Evolutionary conservation across 2,329 filamentous ascomycete species (phyloP).

Genomic region (Helminthosporium solani): DNA sequence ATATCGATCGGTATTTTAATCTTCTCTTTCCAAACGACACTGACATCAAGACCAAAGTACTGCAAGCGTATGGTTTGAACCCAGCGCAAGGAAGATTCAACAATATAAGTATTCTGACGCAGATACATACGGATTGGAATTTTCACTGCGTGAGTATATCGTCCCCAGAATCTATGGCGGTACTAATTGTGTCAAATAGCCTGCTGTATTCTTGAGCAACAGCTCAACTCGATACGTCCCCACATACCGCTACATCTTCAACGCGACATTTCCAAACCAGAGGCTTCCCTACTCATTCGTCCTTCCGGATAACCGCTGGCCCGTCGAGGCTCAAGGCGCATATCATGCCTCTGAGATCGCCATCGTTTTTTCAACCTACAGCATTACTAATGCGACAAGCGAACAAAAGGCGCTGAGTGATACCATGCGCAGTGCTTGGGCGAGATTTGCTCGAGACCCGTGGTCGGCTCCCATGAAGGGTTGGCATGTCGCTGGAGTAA

Average conservation of each 20-base stretch:
- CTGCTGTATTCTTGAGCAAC: constrained; percentile 6
- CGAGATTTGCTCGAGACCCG: constrained; percentile 23
- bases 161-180: too few species aligned
- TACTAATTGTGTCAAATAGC: too few species aligned
- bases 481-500: not conserved
- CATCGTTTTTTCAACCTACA: constrained; percentile 24
- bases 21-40: constrained; percentile 3
- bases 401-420: constrained; percentile 19
- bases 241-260: constrained; percentile 21
- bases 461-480: constrained; percentile 3
- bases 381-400: constrained; percentile 11
- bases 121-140: constrained; percentile 12
- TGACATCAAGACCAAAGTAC: constrained; percentile 3
- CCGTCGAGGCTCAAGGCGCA: constrained; percentile 14
- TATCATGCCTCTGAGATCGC: constrained; percentile 25
- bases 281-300: not conserved
- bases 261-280: constrained; percentile 13
- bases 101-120: constrained; percentile 5
- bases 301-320: constrained; percentile 5
- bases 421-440: constrained; percentile 25
- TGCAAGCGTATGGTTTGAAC: constrained; percentile 1
- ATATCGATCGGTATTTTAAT: constrained; percentile 6
- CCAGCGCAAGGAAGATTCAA: constrained; percentile 5
- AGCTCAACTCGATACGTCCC: constrained; percentile 8
- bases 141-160: constrained; percentile 5